Conservation (phyloP, 75 land plant species). For the Sequoia sempervirens region DNA sequence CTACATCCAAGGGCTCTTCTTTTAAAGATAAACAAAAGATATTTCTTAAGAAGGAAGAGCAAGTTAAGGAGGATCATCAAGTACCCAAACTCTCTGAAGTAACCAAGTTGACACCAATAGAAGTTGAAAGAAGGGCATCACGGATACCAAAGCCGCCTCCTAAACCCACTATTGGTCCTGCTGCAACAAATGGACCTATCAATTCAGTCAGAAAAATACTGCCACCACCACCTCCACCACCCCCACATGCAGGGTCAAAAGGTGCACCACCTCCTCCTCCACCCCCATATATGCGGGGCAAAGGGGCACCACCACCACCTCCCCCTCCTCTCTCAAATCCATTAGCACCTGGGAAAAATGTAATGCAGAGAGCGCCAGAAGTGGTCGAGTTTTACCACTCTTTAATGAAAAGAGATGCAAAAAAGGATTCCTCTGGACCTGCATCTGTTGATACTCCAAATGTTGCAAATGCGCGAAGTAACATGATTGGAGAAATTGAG, state of each 20-base stretch:
- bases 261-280: slow-evolving; percentile 41
- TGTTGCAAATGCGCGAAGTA: slow-evolving; percentile 31
- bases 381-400: slow-evolving; percentile 95
- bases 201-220: not conserved
- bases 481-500: slow-evolving; percentile 73
- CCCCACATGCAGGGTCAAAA: slow-evolving; percentile 15
- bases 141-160: slow-evolving; percentile 83
- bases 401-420: slow-evolving; percentile 67
- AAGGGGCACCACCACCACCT: slow-evolving; percentile 19
- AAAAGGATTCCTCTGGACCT: slow-evolving; percentile 18
- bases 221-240: slow-evolving; percentile 46
- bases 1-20: slow-evolving; percentile 25
- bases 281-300: slow-evolving; percentile 12
- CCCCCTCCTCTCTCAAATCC: slow-evolving; percentile 56
- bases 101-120: slow-evolving; percentile 21
- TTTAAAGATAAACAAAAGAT: slow-evolving; percentile 34
- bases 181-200: slow-evolving; percentile 6
- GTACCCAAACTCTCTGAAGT: slow-evolving; percentile 20
- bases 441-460: slow-evolving; percentile 7
- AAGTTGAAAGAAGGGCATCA: slow-evolving; percentile 47
- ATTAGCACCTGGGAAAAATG: slow-evolving; percentile 17
- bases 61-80: slow-evolving; percentile 29
- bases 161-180: slow-evolving; percentile 24
- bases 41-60: slow-evolving; percentile 34
- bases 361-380: slow-evolving; percentile 77